Conservation (phyloP, 331 rosid species). For the Dryas integrifolia region DNA sequence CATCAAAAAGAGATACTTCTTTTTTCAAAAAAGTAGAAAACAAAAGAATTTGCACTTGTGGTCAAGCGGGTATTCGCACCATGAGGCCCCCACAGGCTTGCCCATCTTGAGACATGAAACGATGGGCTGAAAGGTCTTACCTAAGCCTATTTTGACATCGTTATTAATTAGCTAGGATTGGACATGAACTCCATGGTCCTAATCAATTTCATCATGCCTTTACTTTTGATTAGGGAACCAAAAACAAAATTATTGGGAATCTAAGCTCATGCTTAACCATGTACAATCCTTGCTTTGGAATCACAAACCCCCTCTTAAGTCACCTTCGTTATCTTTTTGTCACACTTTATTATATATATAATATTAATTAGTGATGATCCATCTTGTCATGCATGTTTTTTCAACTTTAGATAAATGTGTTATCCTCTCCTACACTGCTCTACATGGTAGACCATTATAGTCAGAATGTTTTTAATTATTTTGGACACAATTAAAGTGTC, state of each 20-base stretch:
- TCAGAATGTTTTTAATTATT: constrained; percentile 47
- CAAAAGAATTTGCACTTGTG: constrained; percentile 40
- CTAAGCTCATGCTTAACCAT: constrained; percentile 44
- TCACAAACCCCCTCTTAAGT: constrained; percentile 33
- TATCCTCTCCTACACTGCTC: constrained; percentile 44
- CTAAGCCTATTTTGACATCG: constrained; percentile 43
- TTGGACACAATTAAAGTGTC: constrained; percentile 41
- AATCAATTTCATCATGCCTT: constrained; percentile 24
- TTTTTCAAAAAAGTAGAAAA: not conserved
- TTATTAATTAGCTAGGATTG: constrained; percentile 39
- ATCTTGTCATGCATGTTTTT: constrained; percentile 44
- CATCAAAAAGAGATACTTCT: constrained; percentile 60
- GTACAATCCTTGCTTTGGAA: constrained; percentile 51
- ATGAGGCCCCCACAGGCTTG: constrained; percentile 50
- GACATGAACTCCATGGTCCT: constrained; percentile 56
- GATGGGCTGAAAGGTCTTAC: constrained; percentile 83
- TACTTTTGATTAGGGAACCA: constrained; percentile 39
- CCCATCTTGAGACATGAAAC: constrained; percentile 59
- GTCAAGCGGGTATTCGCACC: constrained; percentile 65
- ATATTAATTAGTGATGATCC: constrained; percentile 24
- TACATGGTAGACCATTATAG: constrained; percentile 54
- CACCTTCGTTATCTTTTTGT: constrained; percentile 27
- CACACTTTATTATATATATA: constrained; percentile 17
- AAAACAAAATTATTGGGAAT: constrained; percentile 33
- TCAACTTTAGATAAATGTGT: constrained; percentile 53